Conservation (phyloP, 805 yeast genomes). For the Ascoidea rubescens region DNA sequence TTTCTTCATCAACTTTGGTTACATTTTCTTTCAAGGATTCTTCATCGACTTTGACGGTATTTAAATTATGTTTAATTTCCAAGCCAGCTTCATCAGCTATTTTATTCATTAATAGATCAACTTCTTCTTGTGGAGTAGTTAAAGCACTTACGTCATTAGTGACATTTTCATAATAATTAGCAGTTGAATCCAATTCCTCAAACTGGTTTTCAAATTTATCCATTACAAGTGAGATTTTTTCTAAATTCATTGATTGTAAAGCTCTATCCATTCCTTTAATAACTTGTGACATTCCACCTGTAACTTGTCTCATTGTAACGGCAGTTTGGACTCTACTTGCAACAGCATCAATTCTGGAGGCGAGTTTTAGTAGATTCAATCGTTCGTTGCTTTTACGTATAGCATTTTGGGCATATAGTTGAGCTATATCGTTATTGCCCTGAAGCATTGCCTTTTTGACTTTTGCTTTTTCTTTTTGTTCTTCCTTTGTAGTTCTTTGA, state of each 20-base stretch:
- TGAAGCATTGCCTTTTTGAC: conserved; percentile 78
- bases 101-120: conserved; percentile 76
- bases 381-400: conserved; percentile 84
- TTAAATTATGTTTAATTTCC: conserved; percentile 76
- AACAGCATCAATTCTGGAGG: conserved; percentile 90
- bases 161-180: conserved; percentile 85
- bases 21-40: conserved; percentile 22
- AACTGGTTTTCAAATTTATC: conserved; percentile 94
- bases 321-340: conserved; percentile 96
- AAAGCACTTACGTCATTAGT: conserved; percentile 81
- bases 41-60: conserved; percentile 42
- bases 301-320: conserved; percentile 91
- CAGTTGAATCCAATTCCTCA: conserved; percentile 88
- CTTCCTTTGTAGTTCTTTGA: conserved; percentile 81
- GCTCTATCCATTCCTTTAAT: conserved; percentile 96
- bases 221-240: conserved; percentile 86
- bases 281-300: conserved; percentile 86
- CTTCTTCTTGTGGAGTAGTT: conserved; percentile 90
- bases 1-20: conserved; percentile 38
- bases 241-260: conserved; percentile 88
- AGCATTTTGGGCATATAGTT: conserved; percentile 89
- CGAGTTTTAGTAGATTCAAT: conserved; percentile 62
- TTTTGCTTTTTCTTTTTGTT: conserved; percentile 71
- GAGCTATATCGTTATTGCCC: conserved; percentile 87
- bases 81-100: conserved; percentile 97